Conservation (phyloP, 2,329 filamentous ascomycete genomes). For the Calonectria honghensis region DNA sequence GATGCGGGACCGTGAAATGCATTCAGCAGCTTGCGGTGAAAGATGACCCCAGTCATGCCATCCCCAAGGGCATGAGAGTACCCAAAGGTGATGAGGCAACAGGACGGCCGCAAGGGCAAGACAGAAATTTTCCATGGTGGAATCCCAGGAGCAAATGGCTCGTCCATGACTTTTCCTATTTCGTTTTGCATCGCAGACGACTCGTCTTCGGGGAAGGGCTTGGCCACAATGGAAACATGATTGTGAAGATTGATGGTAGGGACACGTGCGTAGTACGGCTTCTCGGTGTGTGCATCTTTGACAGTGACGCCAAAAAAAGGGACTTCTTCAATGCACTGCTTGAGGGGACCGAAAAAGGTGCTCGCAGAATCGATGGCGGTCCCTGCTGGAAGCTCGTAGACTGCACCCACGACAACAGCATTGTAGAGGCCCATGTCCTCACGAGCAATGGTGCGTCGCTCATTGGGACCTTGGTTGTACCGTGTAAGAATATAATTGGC, state of each 20-base stretch:
- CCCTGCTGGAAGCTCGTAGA: conserved; percentile 12
- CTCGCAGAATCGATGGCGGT: neutral
- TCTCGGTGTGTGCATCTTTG: conserved; percentile 47
- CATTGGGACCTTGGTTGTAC: conserved; percentile 19
- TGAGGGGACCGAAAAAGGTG: conserved; percentile 45
- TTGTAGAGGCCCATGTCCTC: conserved; percentile 32
- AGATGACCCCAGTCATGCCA: conserved; percentile 47
- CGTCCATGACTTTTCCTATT: neutral
- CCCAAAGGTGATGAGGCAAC: conserved; percentile 49
- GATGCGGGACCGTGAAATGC: neutral
- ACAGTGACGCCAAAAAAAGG: conserved; percentile 50
- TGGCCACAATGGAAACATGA: conserved; percentile 44
- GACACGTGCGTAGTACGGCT: conserved; percentile 49
- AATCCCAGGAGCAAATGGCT: conserved; percentile 37
- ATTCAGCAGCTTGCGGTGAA: conserved; percentile 50
- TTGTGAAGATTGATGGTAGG: conserved; percentile 43
- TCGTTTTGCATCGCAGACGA: neutral
- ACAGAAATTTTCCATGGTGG: conserved; percentile 52
- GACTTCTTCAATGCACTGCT: conserved; percentile 45
- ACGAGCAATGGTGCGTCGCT: conserved; percentile 25
- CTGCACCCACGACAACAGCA: conserved; percentile 21
- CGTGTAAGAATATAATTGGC: neutral
- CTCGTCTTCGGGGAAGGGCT: neutral
- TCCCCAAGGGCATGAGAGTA: conserved; percentile 53
- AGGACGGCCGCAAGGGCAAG: conserved; percentile 32